phyloP scores from a whole-genome alignment of 140 eudicot species.

The Anethum foeniculum region DNA sequence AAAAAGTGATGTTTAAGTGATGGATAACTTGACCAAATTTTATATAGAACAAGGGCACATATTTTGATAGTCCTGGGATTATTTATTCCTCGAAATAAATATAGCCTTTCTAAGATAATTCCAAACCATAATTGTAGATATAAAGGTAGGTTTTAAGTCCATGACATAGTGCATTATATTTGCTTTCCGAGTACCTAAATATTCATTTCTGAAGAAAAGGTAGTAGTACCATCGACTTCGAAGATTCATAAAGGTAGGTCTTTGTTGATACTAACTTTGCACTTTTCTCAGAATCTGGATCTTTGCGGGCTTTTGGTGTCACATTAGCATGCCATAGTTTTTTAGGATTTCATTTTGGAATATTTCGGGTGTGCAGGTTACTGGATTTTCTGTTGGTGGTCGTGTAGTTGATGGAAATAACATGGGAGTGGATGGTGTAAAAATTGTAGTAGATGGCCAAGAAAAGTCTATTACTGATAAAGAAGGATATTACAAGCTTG shows the following conservation, averaged over 20 bases:
- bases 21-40: background rate
- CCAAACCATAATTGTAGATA: background rate
- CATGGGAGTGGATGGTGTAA: slow-evolving; percentile 71
- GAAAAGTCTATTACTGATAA: slow-evolving; percentile 80
- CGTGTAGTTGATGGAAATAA: slow-evolving; percentile 86
- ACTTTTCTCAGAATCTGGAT: slow-evolving; percentile 1
- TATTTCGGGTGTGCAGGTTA: slow-evolving; percentile 43
- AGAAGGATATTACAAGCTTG: slow-evolving; percentile 91
- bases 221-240: background rate
- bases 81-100: background rate
- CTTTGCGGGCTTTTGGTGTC: background rate
- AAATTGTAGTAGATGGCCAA: slow-evolving; percentile 71
- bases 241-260: background rate
- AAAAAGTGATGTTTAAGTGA: background rate
- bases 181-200: background rate
- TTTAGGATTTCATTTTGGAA: background rate
- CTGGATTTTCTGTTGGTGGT: slow-evolving; percentile 98
- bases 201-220: background rate
- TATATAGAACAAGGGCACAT: background rate
- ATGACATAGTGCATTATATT: background rate
- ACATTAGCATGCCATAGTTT: slow-evolving; percentile 10
- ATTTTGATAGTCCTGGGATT: background rate
- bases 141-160: background rate
- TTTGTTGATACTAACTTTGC: background rate
- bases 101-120: background rate